A percentile compares a stretch with the other conserved stretches of the same genome.
Evolutionary conservation across 352 stramenopile genomes (phyloP).

Genomic region (Phytophthora sp.): DNA sequence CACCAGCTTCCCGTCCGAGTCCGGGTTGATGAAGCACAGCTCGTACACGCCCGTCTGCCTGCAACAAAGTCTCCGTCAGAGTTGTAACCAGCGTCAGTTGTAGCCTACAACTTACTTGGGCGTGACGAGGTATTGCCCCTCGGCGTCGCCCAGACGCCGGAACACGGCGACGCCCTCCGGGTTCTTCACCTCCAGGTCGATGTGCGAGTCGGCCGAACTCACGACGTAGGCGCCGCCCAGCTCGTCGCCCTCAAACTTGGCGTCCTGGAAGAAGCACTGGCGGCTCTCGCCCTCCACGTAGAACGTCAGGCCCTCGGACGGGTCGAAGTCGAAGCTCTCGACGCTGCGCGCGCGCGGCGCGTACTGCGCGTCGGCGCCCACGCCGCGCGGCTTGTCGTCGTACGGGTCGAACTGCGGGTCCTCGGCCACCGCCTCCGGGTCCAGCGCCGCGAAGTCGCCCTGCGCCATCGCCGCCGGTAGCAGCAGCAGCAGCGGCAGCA

Average conservation of each 20-base stretch:
- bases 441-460: conserved; percentile 42
- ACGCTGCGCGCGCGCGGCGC: conserved; percentile 49
- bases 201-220: conserved; percentile 72
- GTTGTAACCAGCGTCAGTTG: no score
- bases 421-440: conserved; percentile 49
- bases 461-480: conserved; percentile 19
- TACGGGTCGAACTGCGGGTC: conserved; percentile 73
- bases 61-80: neutral
- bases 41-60: conserved; percentile 66
- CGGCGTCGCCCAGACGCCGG: conserved; percentile 59
- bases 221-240: conserved; percentile 76
- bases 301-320: conserved; percentile 82
- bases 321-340: conserved; percentile 82
- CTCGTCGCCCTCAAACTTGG: conserved; percentile 68
- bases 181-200: conserved; percentile 81
- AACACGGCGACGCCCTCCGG: conserved; percentile 60
- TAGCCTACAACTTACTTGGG: conserved; percentile 63
- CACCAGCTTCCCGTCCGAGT: conserved; percentile 76
- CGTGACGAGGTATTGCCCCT: conserved; percentile 72
- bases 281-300: conserved; percentile 49
- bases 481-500: conserved; percentile 12
- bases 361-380: conserved; percentile 35
- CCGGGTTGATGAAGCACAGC: conserved; percentile 79
- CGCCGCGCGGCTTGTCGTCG: conserved; percentile 34
- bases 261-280: conserved; percentile 78